Percentiles rank a stretch among this genome's conserved stretches.
Evolutionary conservation across 2,329 filamentous ascomycete species (phyloP).

Genomic region (Talaromyces albobiverticillius): DNA sequence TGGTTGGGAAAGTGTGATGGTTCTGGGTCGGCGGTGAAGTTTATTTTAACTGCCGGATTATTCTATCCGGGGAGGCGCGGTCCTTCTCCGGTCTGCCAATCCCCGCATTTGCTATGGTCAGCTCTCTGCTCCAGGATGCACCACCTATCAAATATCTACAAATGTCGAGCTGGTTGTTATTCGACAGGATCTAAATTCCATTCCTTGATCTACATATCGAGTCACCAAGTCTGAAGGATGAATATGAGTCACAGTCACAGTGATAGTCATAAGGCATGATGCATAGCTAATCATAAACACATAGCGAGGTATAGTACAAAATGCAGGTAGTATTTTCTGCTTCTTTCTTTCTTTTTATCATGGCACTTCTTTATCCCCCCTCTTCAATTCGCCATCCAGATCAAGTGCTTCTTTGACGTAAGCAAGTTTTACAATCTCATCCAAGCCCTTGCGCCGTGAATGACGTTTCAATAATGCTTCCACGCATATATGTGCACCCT

Average conservation of each 20-base stretch:
- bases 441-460: slow-evolving; percentile 71
- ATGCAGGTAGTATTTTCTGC: neutral
- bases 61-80: slow-evolving; percentile 10
- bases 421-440: slow-evolving; percentile 66
- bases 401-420: slow-evolving; percentile 77
- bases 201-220: too few relatives aligned
- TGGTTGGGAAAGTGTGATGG: neutral
- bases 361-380: slow-evolving; percentile 52
- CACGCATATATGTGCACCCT: slow-evolving; percentile 75
- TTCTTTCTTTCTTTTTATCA: slow-evolving; percentile 22
- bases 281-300: slow-evolving; percentile 16
- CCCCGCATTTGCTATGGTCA: neutral
- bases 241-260: neutral
- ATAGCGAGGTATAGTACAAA: slow-evolving; percentile 11
- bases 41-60: too few relatives aligned
- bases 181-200: too few relatives aligned
- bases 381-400: slow-evolving; percentile 58
- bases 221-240: neutral
- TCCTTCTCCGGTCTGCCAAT: slow-evolving; percentile 13
- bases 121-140: neutral
- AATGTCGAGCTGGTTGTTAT: neutral
- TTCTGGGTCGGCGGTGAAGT: neutral
- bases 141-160: neutral
- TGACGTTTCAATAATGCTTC: slow-evolving; percentile 82
- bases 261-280: slow-evolving; percentile 12